Evolutionary conservation across 495 filamentous ascomycete genomes (phyloP), one percentile per base, ranked within the genome.

Genomic region (Aspergillus olivimuriae): DNA sequence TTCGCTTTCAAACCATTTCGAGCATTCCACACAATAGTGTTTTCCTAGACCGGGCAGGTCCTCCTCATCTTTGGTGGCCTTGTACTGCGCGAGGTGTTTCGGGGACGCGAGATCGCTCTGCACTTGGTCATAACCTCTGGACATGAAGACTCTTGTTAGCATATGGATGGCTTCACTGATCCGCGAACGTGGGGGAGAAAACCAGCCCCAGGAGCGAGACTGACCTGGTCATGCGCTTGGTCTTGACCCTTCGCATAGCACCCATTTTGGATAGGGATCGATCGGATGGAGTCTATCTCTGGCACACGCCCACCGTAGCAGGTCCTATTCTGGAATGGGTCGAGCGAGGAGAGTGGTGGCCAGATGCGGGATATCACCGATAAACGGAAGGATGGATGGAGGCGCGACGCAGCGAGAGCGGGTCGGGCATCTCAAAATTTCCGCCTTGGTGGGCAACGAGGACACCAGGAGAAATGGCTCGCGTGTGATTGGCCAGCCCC

Each of bases 1-100:
- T 39, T 94, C 88, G 41, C 80, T 84, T 65, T 96, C 92, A 61
- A 91, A 96, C 83, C 85, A 96, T 69, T 94, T 96, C 30, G 89
- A 81, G 57, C 91, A 98, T 67, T 94, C 86, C n/a, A 84, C 72
- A 61, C 91, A 98, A 60, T 95, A 95, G 50, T 77, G 82, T 55
- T 74, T 68, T 4, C 91, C 91, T 20, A 95, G 69, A 0, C 80
- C 90, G 5, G 91, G 92, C 12, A 92, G 75, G 52, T 96, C 91
- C 58, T 95, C 91, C 15, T 76, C 66, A 19, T 86, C 83, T 53
- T 95, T 91, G 34, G 81, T 73, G 22, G 78, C 77, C 55, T 88
- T 86, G 73, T 82, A 84, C 38, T 85, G 77, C 30, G 74, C 66
- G 18, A 98, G 78, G 58, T 95, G 89, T 51, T 81, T 83, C 6